Conservation (phyloP, 202 grass and related monocot genomes). For the Panicum hallii region DNA sequence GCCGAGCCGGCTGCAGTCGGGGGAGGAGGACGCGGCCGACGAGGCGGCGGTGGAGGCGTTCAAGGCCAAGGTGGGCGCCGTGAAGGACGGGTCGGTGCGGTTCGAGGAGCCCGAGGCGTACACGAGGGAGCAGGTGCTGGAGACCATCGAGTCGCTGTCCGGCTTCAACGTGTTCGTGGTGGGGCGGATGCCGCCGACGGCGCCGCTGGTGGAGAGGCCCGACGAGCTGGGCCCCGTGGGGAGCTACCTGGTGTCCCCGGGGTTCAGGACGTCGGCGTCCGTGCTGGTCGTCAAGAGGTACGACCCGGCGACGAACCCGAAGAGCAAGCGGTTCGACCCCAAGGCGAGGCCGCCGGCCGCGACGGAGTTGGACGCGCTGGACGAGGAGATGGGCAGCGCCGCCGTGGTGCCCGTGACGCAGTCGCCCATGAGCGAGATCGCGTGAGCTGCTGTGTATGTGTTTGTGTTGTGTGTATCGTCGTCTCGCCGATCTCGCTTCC, state of each 20-base stretch:
- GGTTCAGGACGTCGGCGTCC: conserved; percentile 59
- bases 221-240: conserved; percentile 62
- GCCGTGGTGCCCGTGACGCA: conserved; percentile 36
- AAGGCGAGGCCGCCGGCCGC: conserved; percentile 34
- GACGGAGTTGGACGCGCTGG: conserved; percentile 46
- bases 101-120: conserved; percentile 37
- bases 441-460: neutral
- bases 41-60: conserved; percentile 52
- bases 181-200: conserved; percentile 53
- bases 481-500: neutral
- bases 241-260: conserved; percentile 60
- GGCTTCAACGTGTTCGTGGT: conserved; percentile 58
- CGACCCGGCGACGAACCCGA: conserved; percentile 51
- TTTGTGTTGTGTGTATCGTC: neutral
- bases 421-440: conserved; percentile 2
- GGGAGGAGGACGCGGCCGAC: conserved; percentile 22
- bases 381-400: neutral
- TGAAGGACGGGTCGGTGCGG: conserved; percentile 43
- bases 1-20: neutral
- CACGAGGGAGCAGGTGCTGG: conserved; percentile 41
- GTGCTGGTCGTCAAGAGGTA: conserved; percentile 60
- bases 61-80: conserved; percentile 33
- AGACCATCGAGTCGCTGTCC: conserved; percentile 46
- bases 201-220: conserved; percentile 44
- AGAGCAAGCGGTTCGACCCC: conserved; percentile 59